Evolutionary conservation across 306 rosid species (phyloP).

Genomic region (Glycyrrhiza uralensis): DNA sequence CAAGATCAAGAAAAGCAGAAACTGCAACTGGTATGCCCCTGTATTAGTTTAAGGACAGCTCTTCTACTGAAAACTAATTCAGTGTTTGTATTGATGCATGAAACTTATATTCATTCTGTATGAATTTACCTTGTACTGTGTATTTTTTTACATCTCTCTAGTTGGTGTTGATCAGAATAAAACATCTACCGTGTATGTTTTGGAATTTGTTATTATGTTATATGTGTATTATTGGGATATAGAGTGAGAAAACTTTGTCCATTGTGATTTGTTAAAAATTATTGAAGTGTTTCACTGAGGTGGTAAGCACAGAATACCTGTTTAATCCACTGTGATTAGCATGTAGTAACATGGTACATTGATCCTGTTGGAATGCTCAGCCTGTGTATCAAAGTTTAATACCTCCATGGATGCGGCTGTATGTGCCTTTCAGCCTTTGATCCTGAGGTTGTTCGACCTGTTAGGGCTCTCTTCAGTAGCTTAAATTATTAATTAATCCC

Average conservation of each 20-base stretch:
- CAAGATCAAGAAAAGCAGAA: constrained; percentile 88
- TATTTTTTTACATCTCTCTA: background rate
- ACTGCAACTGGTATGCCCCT: constrained; percentile 60
- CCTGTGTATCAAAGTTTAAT: background rate
- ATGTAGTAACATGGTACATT: background rate
- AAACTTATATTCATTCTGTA: background rate
- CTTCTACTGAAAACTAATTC: background rate
- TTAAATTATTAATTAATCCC: background rate
- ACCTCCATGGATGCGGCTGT: background rate
- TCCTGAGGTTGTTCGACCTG: background rate
- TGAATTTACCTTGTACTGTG: background rate
- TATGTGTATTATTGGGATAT: background rate
- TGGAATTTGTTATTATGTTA: background rate
- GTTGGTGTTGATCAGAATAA: background rate
- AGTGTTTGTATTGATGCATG: background rate
- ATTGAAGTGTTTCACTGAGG: background rate
- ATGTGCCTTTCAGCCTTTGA: background rate
- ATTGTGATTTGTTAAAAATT: background rate
- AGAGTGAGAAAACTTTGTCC: background rate
- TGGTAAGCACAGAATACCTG: background rate
- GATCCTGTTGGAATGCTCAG: constrained; percentile 5
- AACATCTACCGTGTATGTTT: background rate
- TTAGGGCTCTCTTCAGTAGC: background rate
- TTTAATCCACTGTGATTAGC: background rate
- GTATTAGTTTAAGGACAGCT: background rate